Base-by-base conservation (phyloP, 306 rosid genomes). In the Inga leiocalycina region DNA sequence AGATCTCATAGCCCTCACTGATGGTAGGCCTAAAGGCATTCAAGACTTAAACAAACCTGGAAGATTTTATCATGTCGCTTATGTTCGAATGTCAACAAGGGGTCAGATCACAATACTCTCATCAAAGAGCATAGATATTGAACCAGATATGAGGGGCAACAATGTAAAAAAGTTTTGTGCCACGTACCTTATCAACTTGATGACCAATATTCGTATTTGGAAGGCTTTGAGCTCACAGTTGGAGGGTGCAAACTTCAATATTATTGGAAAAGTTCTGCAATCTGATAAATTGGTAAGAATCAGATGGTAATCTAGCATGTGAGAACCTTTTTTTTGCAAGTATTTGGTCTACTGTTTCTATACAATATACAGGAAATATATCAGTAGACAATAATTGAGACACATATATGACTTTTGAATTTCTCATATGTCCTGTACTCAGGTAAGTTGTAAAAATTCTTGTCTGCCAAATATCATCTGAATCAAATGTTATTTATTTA, bases 1-100 rank as follows among this genome's bases (percentile, higher is more conserved):
- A 51, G 97, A 92, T 54, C 74, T 89, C 81, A 83, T 89, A 74
- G 92, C 93, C 57, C 66, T 91, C 44, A 78, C 92, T 3, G 44
- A 83, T 70, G 67, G 67, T 19, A 85, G 66, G 57, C 91, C 94
- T 1, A 76, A 70, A 66, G 11, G 77, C 39, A 2, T 68, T 6
- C 3, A 44, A 59, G 94, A 93, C 81, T 77, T 93, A 66, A 66
- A 67, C 64, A 68, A 54, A 78, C 66, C 82, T 9, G 49, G 4
- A n/a, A n/a, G 76, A 24, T 10, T n/a, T n/a, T 91, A 78, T 79
- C 75, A 82, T 72, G 34, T 88, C 15, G 94, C 88, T 73, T 69
- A 85, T 85, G 86, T 88, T 84, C 15, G 10, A 16, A 20, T 66
- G 11, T 27, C 74, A 35, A 71, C 19, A 49, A 57, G 27, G 8